Base-by-base conservation (phyloP, 768 basidiomycete genomes). In the Trichaptum fuscoviolaceum region DNA sequence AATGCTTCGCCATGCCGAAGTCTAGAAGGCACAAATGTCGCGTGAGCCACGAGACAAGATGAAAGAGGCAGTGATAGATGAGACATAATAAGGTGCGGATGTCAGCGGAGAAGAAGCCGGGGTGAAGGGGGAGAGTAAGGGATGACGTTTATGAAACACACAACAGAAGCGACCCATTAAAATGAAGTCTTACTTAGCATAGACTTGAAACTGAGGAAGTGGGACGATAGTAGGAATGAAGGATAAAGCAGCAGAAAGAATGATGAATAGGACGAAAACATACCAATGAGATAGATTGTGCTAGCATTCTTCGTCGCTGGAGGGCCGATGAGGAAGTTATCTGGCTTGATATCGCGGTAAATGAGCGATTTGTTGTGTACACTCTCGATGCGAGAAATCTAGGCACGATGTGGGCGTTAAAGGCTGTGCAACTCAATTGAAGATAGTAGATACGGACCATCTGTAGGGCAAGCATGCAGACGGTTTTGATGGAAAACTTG, bases 1-100 rank as follows among this genome's bases (percentile, higher is more conserved):
- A 99, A 78, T 98, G 95, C 78, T 99, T 99, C 63, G 96, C 96
- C 97, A 99, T 99, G 68, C 96, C 96, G 74, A 99, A 98, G 76
- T 99, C 96, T 91, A 78, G 18, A 77, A 35, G 24, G 57, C 35
- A 59, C 42, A 58, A 58, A 26, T 34, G 23, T 27, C 58, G 59
- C 15, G 59, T 23, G 0, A 18, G 35, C 58, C 24, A 26, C 60
- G 59, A 62, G 42, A 42, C 24, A 9, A 30, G 30, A 27, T 35
- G 18, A 35, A 18, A 24, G 20, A 67, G 59, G 34, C 52, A 42
- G 59, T 26, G 59, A 36, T 1, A 59, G 58, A 36, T 34, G 24
- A 42, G 70, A 18, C 34, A 26, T 20, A 23, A 65, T 27, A 20
- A 17, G 30, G 34, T 64, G 63, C 57, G 63, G 62, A n/a, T 66